phyloP scores from a whole-genome alignment of 1,284 basidiomycete species.

The Clitocybe nebularis region DNA sequence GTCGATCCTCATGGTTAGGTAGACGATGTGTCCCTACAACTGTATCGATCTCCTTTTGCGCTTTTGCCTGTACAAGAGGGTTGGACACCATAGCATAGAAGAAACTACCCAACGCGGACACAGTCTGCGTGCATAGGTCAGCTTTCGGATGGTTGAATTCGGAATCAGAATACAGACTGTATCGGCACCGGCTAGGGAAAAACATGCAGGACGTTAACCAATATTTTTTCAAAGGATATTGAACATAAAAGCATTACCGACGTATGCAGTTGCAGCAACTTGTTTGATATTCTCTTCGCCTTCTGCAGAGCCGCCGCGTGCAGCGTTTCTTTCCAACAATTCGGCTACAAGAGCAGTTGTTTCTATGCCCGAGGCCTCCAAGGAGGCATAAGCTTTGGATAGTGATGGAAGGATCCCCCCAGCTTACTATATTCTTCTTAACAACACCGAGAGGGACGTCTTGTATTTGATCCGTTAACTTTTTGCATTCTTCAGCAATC shows the following conservation, averaged over 20 bases:
- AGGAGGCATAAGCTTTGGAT: no score
- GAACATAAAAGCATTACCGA: no score
- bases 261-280: no score
- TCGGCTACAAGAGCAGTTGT: no score
- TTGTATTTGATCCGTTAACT: constrained; percentile 11
- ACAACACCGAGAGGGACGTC: constrained; percentile 12
- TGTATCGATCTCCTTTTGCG: constrained; percentile 21
- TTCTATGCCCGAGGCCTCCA: no score
- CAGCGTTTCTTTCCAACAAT: no score
- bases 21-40: constrained; percentile 17
- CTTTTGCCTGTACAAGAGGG: constrained; percentile 17
- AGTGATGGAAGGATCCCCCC: no score
- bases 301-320: no score
- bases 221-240: no score
- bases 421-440: constrained; percentile 15
- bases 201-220: no score
- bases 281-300: no score
- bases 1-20: constrained; percentile 17
- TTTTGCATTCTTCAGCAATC: constrained; percentile 30
- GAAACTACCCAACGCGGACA: constrained; percentile 16
- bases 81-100: constrained; percentile 18
- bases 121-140: constrained; percentile 8
- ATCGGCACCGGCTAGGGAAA: constrained; percentile 15
- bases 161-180: constrained; percentile 14
- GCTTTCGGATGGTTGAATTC: background rate